Evolutionary conservation across 2,329 filamentous ascomycete genomes (phyloP).

Genomic region (Hawksworthiomyces lignivorus): DNA sequence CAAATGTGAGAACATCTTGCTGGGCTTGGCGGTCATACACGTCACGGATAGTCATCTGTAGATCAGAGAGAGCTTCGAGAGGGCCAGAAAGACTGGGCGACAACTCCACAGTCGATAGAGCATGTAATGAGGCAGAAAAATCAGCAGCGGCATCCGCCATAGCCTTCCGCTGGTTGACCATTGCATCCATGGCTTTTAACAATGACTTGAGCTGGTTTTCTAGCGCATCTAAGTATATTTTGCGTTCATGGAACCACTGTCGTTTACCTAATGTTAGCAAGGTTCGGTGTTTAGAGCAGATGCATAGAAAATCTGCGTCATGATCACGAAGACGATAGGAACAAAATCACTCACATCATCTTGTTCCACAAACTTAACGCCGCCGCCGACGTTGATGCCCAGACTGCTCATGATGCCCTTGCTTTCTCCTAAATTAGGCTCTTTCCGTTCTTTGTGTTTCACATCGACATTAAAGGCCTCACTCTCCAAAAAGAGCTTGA

Average conservation of each 20-base stretch:
- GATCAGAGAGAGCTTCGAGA: slow-evolving; percentile 81
- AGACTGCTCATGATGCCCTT: slow-evolving; percentile 89
- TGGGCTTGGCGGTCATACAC: slow-evolving; percentile 95
- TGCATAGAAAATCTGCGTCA: background rate
- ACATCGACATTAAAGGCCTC: slow-evolving; percentile 93
- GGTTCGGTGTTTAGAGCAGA: no score
- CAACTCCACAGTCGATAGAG: slow-evolving; percentile 84
- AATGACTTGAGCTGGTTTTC: slow-evolving; percentile 86
- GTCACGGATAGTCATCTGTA: slow-evolving; percentile 89
- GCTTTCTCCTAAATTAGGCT: slow-evolving; percentile 77
- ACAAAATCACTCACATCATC: slow-evolving; percentile 63
- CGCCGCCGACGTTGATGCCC: slow-evolving; percentile 71
- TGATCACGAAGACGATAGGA: background rate
- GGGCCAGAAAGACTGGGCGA: slow-evolving; percentile 83
- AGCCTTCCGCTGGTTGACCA: slow-evolving; percentile 85
- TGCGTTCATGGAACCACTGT: slow-evolving; percentile 96
- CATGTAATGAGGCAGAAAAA: slow-evolving; percentile 87
- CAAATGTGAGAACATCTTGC: slow-evolving; percentile 91
- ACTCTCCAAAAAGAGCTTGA: slow-evolving; percentile 95
- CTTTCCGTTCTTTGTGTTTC: slow-evolving; percentile 93
- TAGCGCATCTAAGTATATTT: slow-evolving; percentile 86
- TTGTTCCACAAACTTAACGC: slow-evolving; percentile 91
- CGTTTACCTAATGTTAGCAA: background rate
- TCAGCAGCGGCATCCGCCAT: slow-evolving; percentile 90
- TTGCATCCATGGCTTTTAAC: slow-evolving; percentile 87